Evolutionary conservation across 305 asterid genomes (phyloP).

Genomic region (Fraxinus greggii): DNA sequence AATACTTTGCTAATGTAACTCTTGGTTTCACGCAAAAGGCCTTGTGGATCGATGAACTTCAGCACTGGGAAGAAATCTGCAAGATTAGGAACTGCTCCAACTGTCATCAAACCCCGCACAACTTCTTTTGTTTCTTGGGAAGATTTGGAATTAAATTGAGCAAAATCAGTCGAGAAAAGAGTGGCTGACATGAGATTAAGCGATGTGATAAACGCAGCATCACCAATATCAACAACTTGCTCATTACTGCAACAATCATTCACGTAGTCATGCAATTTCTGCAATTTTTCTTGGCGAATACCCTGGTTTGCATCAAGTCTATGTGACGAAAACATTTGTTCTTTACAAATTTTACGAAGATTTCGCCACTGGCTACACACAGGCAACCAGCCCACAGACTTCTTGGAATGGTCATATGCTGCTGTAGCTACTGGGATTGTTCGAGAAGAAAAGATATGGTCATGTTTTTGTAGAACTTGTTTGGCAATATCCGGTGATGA

Average conservation of each 20-base stretch:
- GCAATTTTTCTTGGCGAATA: constrained; percentile 8
- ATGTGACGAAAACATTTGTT: background rate
- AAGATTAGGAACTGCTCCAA: background rate
- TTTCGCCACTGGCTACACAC: background rate
- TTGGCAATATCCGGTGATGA: constrained; percentile 30
- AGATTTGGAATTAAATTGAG: background rate
- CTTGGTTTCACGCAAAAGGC: background rate
- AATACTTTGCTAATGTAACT: background rate
- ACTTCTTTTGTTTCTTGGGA: background rate
- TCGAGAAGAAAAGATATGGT: background rate
- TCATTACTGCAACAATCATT: background rate
- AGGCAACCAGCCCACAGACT: background rate
- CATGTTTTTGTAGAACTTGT: background rate
- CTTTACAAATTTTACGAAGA: constrained; percentile 12
- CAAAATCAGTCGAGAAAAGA: background rate
- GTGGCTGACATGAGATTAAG: background rate
- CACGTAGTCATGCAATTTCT: background rate
- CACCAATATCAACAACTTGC: constrained; percentile 7
- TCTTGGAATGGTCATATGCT: background rate
- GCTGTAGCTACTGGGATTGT: background rate
- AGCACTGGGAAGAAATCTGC: background rate
- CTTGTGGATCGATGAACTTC: background rate
- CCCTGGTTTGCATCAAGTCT: constrained; percentile 1
- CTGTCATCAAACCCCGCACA: background rate
- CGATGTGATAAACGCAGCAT: background rate